Conservation (phyloP, 1,139 yeast genomes). For the Geotrichum phurueaensis region DNA sequence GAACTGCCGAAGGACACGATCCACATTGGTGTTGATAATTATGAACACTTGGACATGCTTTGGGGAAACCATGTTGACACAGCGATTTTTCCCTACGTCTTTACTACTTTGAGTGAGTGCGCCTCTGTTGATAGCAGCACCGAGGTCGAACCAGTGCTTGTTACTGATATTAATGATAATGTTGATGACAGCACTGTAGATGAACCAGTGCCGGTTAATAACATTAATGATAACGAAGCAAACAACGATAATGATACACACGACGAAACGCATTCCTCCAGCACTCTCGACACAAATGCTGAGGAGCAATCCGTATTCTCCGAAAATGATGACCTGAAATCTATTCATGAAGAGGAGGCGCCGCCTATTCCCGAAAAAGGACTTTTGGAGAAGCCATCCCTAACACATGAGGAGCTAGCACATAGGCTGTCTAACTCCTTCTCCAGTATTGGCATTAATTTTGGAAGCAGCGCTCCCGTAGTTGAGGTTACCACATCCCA, state of each 20-base stretch:
- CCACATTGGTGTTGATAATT: conserved; percentile 46
- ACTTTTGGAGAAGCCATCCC: background rate
- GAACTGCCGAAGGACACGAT: conserved; percentile 46
- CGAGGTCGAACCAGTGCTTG: background rate
- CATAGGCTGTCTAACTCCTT: conserved; percentile 13
- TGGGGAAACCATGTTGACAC: conserved; percentile 74
- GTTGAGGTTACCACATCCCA: conserved; percentile 19
- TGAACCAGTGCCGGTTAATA: background rate
- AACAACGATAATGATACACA: background rate
- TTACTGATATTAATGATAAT: background rate
- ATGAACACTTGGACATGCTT: conserved; percentile 83
- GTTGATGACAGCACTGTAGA: background rate
- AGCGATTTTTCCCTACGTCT: conserved; percentile 49
- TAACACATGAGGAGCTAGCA: conserved; percentile 12
- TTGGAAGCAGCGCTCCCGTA: conserved; percentile 18
- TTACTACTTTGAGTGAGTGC: conserved; percentile 9
- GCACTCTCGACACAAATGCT: background rate
- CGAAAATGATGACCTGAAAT: background rate
- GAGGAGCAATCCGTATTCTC: background rate
- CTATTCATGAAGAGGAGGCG: background rate
- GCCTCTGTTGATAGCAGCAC: background rate
- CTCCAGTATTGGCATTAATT: conserved; percentile 16
- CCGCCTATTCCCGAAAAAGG: background rate
- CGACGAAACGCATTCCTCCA: background rate
- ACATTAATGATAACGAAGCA: background rate